Evolutionary conservation across 371 early-diverging fungal genomes (phyloP).

Genomic region (Capillidium rhysosporum): DNA sequence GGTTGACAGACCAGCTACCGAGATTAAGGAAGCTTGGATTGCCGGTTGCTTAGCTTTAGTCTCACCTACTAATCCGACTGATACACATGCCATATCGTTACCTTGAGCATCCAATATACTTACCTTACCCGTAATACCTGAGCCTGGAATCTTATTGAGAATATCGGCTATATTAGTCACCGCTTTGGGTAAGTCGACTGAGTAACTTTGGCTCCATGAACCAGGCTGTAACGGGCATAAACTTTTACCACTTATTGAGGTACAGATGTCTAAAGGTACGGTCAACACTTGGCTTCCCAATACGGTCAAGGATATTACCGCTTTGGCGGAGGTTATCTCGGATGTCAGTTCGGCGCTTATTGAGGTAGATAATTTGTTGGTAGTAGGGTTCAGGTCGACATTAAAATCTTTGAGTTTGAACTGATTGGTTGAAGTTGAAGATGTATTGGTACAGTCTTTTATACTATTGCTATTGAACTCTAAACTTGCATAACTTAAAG

Average conservation of each 20-base stretch:
- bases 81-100: not conserved
- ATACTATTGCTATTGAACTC: not conserved
- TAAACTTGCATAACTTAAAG: too few species aligned
- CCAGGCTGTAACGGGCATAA: slow-evolving; percentile 6
- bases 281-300: not conserved
- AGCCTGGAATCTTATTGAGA: not conserved
- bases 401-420: not conserved
- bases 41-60: slow-evolving; percentile 1
- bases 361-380: not conserved
- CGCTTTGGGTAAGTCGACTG: not conserved
- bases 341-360: not conserved
- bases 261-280: not conserved
- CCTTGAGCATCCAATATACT: not conserved
- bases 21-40: not conserved
- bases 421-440: not conserved
- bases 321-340: not conserved
- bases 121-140: not conserved
- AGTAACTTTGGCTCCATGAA: not conserved
- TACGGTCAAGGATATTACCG: not conserved
- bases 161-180: slow-evolving; percentile 1
- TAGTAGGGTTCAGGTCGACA: not conserved
- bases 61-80: not conserved
- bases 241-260: too few species aligned
- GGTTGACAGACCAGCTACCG: not conserved
- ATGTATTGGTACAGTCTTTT: not conserved